Conservation (phyloP, 2,329 filamentous ascomycete species). For the Penicillium sp. region DNA sequence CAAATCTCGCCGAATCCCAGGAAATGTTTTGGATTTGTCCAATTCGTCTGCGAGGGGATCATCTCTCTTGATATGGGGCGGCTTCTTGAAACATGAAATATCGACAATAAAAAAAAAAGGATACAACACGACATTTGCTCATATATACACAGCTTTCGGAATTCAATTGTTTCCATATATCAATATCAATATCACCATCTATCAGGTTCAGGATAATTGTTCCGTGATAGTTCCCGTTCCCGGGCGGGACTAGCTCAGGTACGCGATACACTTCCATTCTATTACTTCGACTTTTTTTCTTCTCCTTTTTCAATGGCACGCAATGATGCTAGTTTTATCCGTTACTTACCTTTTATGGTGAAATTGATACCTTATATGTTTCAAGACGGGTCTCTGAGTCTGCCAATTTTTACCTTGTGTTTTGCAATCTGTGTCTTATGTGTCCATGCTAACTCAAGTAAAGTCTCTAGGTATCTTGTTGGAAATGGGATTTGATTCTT, state of each 20-base stretch:
- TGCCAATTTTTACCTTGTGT: constrained; percentile 5
- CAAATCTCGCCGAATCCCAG: neutral
- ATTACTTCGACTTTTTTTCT: neutral
- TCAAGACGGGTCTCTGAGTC: constrained; percentile 29
- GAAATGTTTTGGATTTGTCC: neutral
- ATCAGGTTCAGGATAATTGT: neutral
- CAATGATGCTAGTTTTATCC: constrained; percentile 20
- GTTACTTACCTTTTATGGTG: constrained; percentile 20
- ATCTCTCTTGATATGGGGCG: too few species aligned
- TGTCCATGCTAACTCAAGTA: neutral
- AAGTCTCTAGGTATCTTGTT: neutral
- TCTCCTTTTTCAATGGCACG: neutral
- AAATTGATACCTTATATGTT: constrained; percentile 24
- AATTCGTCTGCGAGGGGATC: neutral
- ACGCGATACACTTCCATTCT: constrained; percentile 3
- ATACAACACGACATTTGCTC: neutral
- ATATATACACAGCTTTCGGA: neutral
- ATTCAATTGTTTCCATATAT: neutral
- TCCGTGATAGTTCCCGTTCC: constrained; percentile 8
- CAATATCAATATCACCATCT: neutral
- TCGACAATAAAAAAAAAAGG: neutral
- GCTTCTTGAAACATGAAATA: neutral
- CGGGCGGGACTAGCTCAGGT: constrained; percentile 17
- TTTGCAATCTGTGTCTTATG: neutral
- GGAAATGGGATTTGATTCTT: neutral